A percentile compares a stretch with the other conserved stretches of the same genome.
Evolutionary conservation across 1,139 yeast genomes (phyloP).

Genomic region (Suhomyces bokatorum): DNA sequence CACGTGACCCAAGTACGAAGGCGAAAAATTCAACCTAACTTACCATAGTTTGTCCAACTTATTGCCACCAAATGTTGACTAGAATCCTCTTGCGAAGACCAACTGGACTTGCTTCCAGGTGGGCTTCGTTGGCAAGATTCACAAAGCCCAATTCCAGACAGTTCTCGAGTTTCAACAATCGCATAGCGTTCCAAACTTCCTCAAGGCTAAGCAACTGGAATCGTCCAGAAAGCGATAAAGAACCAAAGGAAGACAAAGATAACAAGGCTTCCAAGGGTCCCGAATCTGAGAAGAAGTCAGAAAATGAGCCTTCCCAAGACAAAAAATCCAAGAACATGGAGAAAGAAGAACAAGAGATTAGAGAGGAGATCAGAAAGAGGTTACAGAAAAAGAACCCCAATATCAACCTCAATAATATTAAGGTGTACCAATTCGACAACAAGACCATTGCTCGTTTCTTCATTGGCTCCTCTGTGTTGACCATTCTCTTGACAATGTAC

Average conservation of each 20-base stretch:
- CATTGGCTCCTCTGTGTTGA: constrained; percentile 18
- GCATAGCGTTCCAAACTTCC: constrained; percentile 2
- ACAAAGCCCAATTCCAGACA: neutral
- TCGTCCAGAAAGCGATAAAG: constrained; percentile 1
- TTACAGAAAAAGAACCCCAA: constrained; percentile 36
- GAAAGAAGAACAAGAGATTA: constrained; percentile 22
- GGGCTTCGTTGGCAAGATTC: neutral
- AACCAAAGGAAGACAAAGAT: constrained; percentile 1
- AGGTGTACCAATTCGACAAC: constrained; percentile 32
- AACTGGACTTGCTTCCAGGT: neutral
- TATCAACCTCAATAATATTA: constrained; percentile 32
- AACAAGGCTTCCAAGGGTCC: neutral
- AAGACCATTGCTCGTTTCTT: constrained; percentile 20
- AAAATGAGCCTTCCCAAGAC: constrained; percentile 10
- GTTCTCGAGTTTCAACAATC: constrained; percentile 3
- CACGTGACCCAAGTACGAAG: constrained; percentile 1
- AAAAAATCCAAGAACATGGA: constrained; percentile 12
- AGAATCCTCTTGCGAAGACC: constrained; percentile 6
- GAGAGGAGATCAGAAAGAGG: constrained; percentile 36
- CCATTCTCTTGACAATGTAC: constrained; percentile 16
- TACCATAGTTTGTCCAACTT: too few species aligned
- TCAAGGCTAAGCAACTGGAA: constrained; percentile 1
- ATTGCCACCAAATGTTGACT: constrained; percentile 3
- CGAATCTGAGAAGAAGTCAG: neutral
- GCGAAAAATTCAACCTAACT: constrained; percentile 9